Evolutionary conservation across 768 basidiomycete genomes (phyloP).

Genomic region (Boletus subparvulus): DNA sequence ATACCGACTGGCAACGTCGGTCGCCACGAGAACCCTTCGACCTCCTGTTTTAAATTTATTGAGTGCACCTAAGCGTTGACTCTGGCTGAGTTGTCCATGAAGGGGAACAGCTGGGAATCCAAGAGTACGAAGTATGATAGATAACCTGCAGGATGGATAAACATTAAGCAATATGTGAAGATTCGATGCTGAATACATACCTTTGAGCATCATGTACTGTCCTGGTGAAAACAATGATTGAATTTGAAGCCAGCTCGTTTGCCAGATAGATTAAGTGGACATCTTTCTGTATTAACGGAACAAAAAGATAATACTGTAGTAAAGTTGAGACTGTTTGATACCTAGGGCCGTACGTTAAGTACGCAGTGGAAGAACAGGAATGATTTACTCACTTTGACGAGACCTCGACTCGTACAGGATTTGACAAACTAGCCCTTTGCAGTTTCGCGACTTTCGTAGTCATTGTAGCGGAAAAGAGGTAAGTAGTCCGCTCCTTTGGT

Average conservation of each 20-base stretch:
- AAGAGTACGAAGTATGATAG: conserved; percentile 85
- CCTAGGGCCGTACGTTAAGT: conserved; percentile 41
- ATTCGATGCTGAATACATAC: conserved; percentile 34
- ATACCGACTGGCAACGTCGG: conserved; percentile 91
- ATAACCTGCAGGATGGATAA: conserved; percentile 49
- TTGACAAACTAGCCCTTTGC: conserved; percentile 88
- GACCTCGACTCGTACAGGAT: conserved; percentile 93
- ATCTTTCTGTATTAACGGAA: conserved; percentile 90
- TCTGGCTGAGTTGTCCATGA: conserved; percentile 94
- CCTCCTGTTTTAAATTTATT: conserved; percentile 95
- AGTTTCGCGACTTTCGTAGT: conserved; percentile 97
- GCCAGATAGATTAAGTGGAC: conserved; percentile 85
- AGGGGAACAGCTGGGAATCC: conserved; percentile 95
- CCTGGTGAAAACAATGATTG: conserved; percentile 93
- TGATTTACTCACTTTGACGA: conserved; percentile 71
- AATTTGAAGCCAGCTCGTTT: conserved; percentile 87
- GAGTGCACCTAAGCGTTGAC: conserved; percentile 87
- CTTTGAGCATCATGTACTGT: conserved; percentile 92
- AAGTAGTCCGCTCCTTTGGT: conserved; percentile 92
- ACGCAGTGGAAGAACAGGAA: background rate
- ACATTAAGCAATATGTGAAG: background rate
- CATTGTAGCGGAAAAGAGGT: conserved; percentile 98
- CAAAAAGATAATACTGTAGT: conserved; percentile 93
- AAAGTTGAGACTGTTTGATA: conserved; percentile 96
- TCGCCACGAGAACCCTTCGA: conserved; percentile 89